These are phyloP conservation scores for Xylaria palmicola DNA, from an alignment of 495 filamentous ascomycete species.

Conservation along the genomic window DNA sequence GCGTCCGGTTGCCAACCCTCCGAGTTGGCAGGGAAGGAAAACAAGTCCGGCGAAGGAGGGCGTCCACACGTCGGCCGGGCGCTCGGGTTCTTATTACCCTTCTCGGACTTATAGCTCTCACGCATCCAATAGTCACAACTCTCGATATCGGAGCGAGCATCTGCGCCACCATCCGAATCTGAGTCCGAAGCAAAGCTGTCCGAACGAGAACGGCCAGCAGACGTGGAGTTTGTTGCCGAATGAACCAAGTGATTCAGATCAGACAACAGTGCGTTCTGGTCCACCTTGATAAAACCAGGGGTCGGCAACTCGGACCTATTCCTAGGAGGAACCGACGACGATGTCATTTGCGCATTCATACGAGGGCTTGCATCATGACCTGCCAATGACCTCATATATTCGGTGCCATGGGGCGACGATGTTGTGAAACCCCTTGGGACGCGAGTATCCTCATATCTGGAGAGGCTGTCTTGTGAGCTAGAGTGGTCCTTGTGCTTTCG, in stretches of 20 bases:
- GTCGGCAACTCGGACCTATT: neutral
- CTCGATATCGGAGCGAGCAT: constrained; percentile 36
- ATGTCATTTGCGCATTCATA: neutral
- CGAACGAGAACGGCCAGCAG: constrained; percentile 29
- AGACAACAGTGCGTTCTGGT: constrained; percentile 12
- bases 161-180: constrained; percentile 32
- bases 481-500: constrained; percentile 27
- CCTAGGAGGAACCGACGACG: neutral
- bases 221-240: constrained; percentile 32
- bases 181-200: constrained; percentile 38
- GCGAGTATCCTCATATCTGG: neutral
- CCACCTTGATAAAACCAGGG: neutral
- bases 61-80: constrained; percentile 21
- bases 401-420: neutral
- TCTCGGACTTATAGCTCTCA: constrained; percentile 40
- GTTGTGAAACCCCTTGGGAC: neutral
- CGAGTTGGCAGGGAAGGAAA: constrained; percentile 40
- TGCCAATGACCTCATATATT: neutral
- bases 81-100: constrained; percentile 21
- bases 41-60: constrained; percentile 43
- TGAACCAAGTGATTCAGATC: constrained; percentile 28
- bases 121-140: constrained; percentile 46
- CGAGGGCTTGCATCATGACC: neutral
- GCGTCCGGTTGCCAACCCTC: constrained; percentile 41
- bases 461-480: constrained; percentile 29